phyloP scores from a whole-genome alignment of 169 alveolate species.

The Plasmodium billcollinsi region DNA sequence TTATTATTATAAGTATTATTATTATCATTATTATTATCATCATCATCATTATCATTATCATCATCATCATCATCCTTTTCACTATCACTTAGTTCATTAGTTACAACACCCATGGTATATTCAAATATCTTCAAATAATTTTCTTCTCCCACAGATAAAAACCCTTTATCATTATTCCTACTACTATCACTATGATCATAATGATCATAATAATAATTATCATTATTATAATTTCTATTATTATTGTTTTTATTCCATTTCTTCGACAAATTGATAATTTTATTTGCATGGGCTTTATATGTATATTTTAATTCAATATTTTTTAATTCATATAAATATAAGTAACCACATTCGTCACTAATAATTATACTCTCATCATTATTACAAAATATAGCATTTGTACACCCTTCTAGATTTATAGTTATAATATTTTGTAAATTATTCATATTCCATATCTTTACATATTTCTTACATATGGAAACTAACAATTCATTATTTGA shows the following conservation, averaged over 20 bases:
- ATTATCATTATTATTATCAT: background rate
- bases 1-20: background rate
- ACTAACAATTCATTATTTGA: slow-evolving; percentile 79
- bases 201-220: too few species aligned
- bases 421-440: slow-evolving; percentile 79
- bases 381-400: slow-evolving; percentile 77
- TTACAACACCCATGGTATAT: slow-evolving; percentile 22
- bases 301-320: slow-evolving; percentile 76
- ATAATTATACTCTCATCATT: slow-evolving; percentile 77
- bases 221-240: too few species aligned
- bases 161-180: slow-evolving; percentile 10
- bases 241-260: slow-evolving; percentile 19
- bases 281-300: slow-evolving; percentile 79
- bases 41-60: background rate
- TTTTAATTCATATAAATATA: slow-evolving; percentile 77
- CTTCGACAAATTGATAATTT: slow-evolving; percentile 72
- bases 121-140: slow-evolving; percentile 79
- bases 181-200: too few species aligned
- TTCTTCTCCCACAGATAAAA: slow-evolving; percentile 85
- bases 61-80: slow-evolving; percentile 1
- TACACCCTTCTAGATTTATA: slow-evolving; percentile 76
- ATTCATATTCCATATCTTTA: slow-evolving; percentile 83
- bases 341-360: slow-evolving; percentile 78
- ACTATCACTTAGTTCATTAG: background rate
- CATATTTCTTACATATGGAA: slow-evolving; percentile 82